Evolutionary conservation across 2,329 filamentous ascomycete genomes (phyloP).

Genomic region (Xylariales sp.): DNA sequence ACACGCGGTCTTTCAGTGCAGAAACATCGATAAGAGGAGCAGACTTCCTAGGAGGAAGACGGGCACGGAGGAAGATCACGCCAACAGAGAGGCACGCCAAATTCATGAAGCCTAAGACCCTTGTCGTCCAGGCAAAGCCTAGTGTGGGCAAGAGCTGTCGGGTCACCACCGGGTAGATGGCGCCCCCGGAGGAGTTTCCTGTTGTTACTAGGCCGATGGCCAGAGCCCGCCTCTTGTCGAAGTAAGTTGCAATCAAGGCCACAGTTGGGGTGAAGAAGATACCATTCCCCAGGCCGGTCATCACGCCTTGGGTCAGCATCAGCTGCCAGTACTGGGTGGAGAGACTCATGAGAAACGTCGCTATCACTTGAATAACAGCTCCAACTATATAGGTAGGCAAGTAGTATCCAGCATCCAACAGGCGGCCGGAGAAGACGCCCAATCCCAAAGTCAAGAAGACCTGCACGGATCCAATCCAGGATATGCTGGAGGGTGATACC

Average conservation of each 20-base stretch:
- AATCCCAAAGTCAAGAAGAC: slow-evolving; percentile 37
- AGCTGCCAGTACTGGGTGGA: slow-evolving; percentile 43
- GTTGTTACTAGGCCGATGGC: slow-evolving; percentile 56
- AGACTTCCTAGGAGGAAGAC: slow-evolving; percentile 24
- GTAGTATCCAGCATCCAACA: slow-evolving; percentile 40
- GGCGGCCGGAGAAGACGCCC: slow-evolving; percentile 35
- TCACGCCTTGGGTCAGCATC: slow-evolving; percentile 43
- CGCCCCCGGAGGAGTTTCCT: slow-evolving; percentile 51
- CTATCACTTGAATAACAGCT: slow-evolving; percentile 33
- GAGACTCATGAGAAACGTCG: slow-evolving; percentile 40
- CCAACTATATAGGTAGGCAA: slow-evolving; percentile 31
- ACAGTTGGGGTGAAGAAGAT: slow-evolving; percentile 54
- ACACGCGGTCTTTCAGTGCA: slow-evolving; percentile 26
- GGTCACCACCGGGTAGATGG: slow-evolving; percentile 44
- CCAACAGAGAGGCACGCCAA: slow-evolving; percentile 77
- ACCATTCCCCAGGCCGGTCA: slow-evolving; percentile 47
- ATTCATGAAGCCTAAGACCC: slow-evolving; percentile 53
- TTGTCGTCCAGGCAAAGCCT: slow-evolving; percentile 26
- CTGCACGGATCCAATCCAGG: slow-evolving; percentile 41
- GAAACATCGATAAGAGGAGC: slow-evolving; percentile 23
- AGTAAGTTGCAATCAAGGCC: slow-evolving; percentile 60
- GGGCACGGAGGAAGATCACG: slow-evolving; percentile 24
- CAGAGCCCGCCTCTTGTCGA: slow-evolving; percentile 48
- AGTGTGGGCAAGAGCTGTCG: slow-evolving; percentile 22
- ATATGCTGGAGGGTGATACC: slow-evolving; percentile 30